These are phyloP conservation scores for Bruguiera hainesii DNA, from an alignment of 441 rosid species.

Conservation along the genomic window DNA sequence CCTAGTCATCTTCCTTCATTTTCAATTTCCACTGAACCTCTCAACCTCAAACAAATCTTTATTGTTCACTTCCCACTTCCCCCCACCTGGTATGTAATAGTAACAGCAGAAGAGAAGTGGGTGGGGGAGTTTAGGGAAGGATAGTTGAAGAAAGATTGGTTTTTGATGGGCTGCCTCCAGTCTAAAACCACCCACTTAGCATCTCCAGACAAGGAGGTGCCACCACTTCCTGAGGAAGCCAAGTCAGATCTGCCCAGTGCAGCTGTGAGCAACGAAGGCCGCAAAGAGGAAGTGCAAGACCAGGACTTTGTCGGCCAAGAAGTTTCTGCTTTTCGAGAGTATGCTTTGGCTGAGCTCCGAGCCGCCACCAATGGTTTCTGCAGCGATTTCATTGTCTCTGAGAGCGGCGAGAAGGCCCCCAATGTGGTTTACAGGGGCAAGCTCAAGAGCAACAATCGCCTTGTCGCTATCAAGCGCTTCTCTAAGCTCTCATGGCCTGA, in stretches of 20 bases:
- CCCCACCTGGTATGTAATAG: neutral
- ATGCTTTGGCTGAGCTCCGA: constrained; percentile 37
- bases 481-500: constrained; percentile 57
- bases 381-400: constrained; percentile 41
- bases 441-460: constrained; percentile 25
- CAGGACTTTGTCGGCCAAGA: constrained; percentile 31
- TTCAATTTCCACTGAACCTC: too few relatives aligned
- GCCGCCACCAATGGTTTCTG: constrained; percentile 38
- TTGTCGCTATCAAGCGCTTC: constrained; percentile 47
- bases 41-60: too few relatives aligned
- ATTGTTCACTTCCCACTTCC: too few relatives aligned
- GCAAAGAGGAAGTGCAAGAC: constrained; percentile 9
- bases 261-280: neutral
- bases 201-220: constrained; percentile 55
- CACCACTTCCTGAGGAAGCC: constrained; percentile 37
- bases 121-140: neutral
- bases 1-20: too few relatives aligned
- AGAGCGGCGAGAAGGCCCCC: constrained; percentile 56
- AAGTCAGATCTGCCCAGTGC: constrained; percentile 51
- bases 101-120: neutral
- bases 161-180: constrained; percentile 71
- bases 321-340: constrained; percentile 52
- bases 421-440: constrained; percentile 44
- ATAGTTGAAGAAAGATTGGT: neutral
- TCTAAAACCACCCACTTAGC: constrained; percentile 62